These are phyloP conservation scores for Eucalyptus globulus DNA, from an alignment of 345 rosid genomes.

Conservation along the genomic window DNA sequence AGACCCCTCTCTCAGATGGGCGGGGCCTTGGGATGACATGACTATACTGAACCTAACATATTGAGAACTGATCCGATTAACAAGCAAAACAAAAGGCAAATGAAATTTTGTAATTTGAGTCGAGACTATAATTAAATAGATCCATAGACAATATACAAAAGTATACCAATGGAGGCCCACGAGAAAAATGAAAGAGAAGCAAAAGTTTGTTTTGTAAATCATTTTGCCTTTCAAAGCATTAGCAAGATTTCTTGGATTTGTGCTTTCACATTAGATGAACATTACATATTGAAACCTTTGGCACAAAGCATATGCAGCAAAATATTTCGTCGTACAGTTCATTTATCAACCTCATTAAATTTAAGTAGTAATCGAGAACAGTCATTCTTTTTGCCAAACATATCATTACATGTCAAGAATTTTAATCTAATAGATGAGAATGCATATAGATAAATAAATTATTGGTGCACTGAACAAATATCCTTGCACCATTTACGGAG, in stretches of 20 bases:
- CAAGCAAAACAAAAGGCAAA: background rate
- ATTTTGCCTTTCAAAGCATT: background rate
- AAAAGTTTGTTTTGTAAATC: background rate
- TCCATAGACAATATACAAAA: background rate
- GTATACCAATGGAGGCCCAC: background rate
- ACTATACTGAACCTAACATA: background rate
- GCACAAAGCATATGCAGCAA: background rate
- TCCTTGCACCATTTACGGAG: background rate
- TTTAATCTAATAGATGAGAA: background rate
- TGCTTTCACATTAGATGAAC: background rate
- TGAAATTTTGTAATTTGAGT: background rate
- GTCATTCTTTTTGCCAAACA: background rate
- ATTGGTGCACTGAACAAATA: background rate
- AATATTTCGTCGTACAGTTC: fast-evolving
- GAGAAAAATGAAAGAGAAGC: background rate
- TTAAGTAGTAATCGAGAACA: background rate
- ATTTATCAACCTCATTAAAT: background rate
- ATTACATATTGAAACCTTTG: background rate
- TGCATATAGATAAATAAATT: background rate
- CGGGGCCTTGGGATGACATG: background rate
- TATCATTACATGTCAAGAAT: background rate
- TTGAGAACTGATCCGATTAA: background rate
- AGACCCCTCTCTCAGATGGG: background rate
- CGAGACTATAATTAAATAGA: background rate
- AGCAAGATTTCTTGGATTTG: background rate